Evolutionary conservation across 495 filamentous ascomycete genomes (phyloP).

Genomic region (Hyaloscypha bicolor): DNA sequence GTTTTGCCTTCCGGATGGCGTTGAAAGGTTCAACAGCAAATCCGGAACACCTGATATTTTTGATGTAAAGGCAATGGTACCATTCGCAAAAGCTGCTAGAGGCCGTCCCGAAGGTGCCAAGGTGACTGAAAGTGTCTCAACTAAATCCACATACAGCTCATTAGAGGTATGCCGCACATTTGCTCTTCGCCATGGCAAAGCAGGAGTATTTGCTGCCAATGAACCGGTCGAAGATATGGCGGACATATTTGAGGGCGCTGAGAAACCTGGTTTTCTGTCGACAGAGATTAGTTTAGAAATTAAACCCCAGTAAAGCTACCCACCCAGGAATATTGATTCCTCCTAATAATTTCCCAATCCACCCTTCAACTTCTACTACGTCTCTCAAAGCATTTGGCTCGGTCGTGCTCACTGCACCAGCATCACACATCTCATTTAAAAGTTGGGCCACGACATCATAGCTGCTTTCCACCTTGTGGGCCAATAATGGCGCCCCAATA

Average conservation of each 20-base stretch:
- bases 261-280: conserved; percentile 31
- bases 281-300: conserved; percentile 3
- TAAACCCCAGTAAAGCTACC: conserved; percentile 16
- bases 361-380: conserved; percentile 84
- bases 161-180: conserved; percentile 96
- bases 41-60: conserved; percentile 96
- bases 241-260: conserved; percentile 29
- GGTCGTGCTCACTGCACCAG: conserved; percentile 83
- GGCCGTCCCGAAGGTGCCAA: conserved; percentile 88
- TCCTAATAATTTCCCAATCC: conserved; percentile 88
- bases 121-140: conserved; percentile 85
- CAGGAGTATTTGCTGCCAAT: conserved; percentile 43
- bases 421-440: conserved; percentile 95
- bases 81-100: conserved; percentile 83
- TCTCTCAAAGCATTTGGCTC: conserved; percentile 93
- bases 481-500: conserved; percentile 83
- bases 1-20: conserved; percentile 73
- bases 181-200: conserved; percentile 80
- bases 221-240: conserved; percentile 32
- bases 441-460: conserved; percentile 97
- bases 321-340: conserved; percentile 81
- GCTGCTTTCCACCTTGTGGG: conserved; percentile 79
- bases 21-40: conserved; percentile 75
- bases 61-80: conserved; percentile 91
- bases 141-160: conserved; percentile 94